Base-by-base conservation (phyloP, 345 rosid genomes). In the Iberis pinnata region DNA sequence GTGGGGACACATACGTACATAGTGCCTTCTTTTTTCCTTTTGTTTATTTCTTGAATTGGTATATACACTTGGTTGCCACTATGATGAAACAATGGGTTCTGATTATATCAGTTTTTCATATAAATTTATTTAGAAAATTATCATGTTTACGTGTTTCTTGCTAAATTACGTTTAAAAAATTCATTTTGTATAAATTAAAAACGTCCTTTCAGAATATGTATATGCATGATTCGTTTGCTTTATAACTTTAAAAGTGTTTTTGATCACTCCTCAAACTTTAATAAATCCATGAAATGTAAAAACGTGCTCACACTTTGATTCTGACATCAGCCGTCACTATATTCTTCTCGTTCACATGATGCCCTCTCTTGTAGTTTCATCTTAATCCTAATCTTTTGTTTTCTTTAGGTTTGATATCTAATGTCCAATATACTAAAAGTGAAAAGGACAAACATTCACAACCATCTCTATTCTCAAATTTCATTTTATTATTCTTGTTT, bases 51-150 rank as follows among this genome's bases (percentile, higher is more conserved):
- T 18, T 47, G 1, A 60, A 18, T 48, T 67, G 72, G 58, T 47
- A 53, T 40, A 53, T 48, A 60, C 72, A 67, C 56, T 67, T 47
- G 62, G 56, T 60, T 41, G 51, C 67, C 72, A 67, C 66, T 67
- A 52, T 44, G 27, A 58, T 67, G 66, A 47, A 54, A 11, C 45
- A 67, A 22, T 60, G 71, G 56, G 49, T 44, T 50, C 37, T 24
- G 8, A 25, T 35, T 43, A 65, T 43, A 50, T 20, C 9, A 18
- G 20, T 50, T 49, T n/a, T 15, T 49, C n/a, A 18, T 41, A 56
- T 26, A 19, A 16, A 11, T 39, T 47, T 39, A 29, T 32, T 42
- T 43, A 45, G 26, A 42, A 42, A 33, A 25, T 12, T 2, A 20
- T 20, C 19, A 16, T 20, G 49, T 56, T 1, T 46, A 46, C 26